These are phyloP conservation scores for Amanita thiersii DNA, from an alignment of 768 basidiomycete genomes.

Conservation along the genomic window DNA sequence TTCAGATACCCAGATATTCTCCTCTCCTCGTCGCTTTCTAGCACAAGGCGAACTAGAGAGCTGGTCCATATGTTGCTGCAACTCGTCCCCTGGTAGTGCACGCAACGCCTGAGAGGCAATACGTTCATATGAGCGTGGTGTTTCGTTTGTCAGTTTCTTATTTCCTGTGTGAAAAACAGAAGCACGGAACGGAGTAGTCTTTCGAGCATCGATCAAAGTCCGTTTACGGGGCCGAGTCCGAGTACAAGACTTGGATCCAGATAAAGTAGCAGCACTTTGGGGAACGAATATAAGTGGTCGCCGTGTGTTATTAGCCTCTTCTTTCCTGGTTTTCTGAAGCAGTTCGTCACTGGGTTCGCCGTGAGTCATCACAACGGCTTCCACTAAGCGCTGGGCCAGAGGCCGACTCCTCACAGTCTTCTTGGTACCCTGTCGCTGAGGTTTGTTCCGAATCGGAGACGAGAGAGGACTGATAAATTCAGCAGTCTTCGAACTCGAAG, in stretches of 20 bases:
- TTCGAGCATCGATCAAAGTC: conserved; percentile 7
- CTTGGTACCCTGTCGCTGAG: background rate
- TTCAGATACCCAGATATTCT: no score
- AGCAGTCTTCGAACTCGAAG: no score
- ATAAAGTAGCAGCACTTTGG: background rate
- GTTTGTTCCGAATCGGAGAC: background rate
- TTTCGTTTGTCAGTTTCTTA: background rate
- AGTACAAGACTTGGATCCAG: background rate
- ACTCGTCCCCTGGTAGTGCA: no score
- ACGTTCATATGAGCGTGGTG: conserved; percentile 2
- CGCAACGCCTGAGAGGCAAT: background rate
- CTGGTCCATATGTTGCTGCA: no score
- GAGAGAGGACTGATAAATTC: background rate
- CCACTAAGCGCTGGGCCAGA: background rate
- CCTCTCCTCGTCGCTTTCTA: no score
- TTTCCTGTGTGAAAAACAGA: conserved; percentile 1
- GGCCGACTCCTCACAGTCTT: background rate
- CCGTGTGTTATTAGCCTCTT: background rate
- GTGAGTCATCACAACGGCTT: background rate
- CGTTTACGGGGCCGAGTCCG: conserved; percentile 5
- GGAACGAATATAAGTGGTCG: background rate
- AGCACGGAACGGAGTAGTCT: conserved; percentile 1
- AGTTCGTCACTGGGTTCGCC: conserved; percentile 2
- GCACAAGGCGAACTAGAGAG: no score
- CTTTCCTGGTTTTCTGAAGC: background rate